phyloP scores from a whole-genome alignment of 1,139 yeast species.

The Fermentozyma sake region DNA sequence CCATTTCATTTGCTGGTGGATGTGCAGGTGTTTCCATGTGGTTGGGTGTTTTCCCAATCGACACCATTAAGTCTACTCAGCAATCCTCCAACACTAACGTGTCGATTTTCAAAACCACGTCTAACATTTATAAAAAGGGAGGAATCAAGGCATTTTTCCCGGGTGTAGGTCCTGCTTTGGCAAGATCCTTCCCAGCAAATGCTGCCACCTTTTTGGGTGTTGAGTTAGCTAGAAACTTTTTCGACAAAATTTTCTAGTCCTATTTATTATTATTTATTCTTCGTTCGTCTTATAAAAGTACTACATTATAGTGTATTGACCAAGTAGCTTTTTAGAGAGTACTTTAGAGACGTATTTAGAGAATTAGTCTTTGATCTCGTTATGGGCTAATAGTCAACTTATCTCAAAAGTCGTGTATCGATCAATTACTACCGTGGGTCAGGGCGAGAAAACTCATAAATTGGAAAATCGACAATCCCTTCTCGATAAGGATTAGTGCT shows the following conservation, averaged over 20 bases:
- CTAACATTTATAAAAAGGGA: constrained; percentile 58
- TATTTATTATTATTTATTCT: constrained; percentile 2
- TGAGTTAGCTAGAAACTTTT: constrained; percentile 74
- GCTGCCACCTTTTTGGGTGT: constrained; percentile 98
- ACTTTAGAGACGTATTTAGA: no score
- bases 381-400: no score
- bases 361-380: no score
- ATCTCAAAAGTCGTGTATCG: no score
- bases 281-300: no score
- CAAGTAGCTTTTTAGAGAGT: no score
- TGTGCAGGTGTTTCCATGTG: constrained; percentile 96
- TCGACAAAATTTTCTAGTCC: constrained; percentile 34
- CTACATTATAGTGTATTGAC: no score
- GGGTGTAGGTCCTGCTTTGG: constrained; percentile 92
- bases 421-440: no score
- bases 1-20: constrained; percentile 89
- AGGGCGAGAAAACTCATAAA: no score
- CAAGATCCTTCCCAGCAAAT: constrained; percentile 95
- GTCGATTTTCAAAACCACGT: constrained; percentile 64
- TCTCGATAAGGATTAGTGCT: constrained; percentile 1
- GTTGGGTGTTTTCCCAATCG: constrained; percentile 94
- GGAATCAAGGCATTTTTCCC: constrained; percentile 95
- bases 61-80: constrained; percentile 86
- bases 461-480: constrained; percentile 2
- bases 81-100: constrained; percentile 59